These are phyloP conservation scores for Colletotrichum tofieldiae DNA, from an alignment of 2,329 filamentous ascomycete genomes.

Conservation along the genomic window DNA sequence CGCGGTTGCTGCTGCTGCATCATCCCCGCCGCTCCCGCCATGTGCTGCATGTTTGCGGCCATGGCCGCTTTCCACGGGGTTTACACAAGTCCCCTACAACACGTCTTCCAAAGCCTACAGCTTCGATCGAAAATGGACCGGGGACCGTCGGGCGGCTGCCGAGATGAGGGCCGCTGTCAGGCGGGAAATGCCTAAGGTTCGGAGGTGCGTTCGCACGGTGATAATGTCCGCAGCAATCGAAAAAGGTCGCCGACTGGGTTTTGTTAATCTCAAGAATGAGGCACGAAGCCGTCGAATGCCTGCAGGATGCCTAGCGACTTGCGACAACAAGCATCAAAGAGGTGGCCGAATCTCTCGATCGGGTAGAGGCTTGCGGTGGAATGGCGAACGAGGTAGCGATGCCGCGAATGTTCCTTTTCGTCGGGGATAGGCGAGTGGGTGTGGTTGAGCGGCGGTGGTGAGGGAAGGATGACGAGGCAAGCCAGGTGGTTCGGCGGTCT, in stretches of 20 bases:
- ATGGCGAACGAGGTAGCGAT: neutral
- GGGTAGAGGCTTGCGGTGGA: conserved; percentile 2
- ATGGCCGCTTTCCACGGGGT: conserved; percentile 62
- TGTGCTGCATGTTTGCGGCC: conserved; percentile 74
- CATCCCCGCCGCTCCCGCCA: conserved; percentile 65
- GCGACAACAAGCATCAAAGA: conserved; percentile 52
- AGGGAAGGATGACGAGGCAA: conserved; percentile 11
- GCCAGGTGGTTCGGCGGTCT: conserved; percentile 23
- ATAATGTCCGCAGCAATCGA: neutral
- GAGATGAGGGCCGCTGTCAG: conserved; percentile 20
- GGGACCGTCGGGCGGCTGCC: conserved; percentile 24
- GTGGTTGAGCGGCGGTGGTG: neutral
- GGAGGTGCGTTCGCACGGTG: neutral
- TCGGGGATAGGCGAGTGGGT: neutral
- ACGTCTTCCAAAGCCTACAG: conserved; percentile 11
- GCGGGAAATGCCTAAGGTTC: neutral
- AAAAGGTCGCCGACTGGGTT: neutral
- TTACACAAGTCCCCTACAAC: conserved; percentile 36
- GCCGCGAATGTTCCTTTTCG: neutral
- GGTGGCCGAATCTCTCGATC: conserved; percentile 8
- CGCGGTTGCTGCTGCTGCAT: conserved; percentile 54
- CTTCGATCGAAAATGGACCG: conserved; percentile 30
- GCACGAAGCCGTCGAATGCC: conserved; percentile 45
- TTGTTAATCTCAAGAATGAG: conserved; percentile 41
- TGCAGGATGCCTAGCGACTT: conserved; percentile 53